Conservation (phyloP, 1,284 basidiomycete species). For the Athelia psychrophila region DNA sequence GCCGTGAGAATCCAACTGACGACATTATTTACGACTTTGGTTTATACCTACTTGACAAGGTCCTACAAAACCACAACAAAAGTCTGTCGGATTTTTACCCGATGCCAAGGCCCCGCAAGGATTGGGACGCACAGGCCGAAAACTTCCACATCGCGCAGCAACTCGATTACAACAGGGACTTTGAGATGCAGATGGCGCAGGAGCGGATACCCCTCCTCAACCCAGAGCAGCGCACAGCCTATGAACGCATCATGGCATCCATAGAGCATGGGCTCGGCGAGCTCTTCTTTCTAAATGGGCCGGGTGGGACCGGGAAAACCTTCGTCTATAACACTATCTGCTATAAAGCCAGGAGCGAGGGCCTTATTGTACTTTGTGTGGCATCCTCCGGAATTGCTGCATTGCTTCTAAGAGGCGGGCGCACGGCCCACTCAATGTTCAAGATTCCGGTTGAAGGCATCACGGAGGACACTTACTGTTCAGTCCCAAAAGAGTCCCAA, state of each 20-base stretch:
- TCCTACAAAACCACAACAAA: too few relatives aligned
- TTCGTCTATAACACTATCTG: conserved; percentile 41
- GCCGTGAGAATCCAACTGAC: too few relatives aligned
- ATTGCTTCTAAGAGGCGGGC: conserved; percentile 35
- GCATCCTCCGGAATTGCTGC: conserved; percentile 45
- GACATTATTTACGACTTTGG: too few relatives aligned
- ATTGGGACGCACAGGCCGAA: too few relatives aligned
- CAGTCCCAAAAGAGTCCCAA: conserved; percentile 23
- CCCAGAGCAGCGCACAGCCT: conserved; percentile 31
- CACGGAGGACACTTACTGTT: conserved; percentile 25
- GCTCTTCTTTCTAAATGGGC: conserved; percentile 42
- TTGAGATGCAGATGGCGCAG: conserved; percentile 12
- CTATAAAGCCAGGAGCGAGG: conserved; percentile 20
- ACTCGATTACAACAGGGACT: conserved; percentile 24
- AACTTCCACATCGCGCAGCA: conserved; percentile 40
- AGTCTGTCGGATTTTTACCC: too few relatives aligned
- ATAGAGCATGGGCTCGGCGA: conserved; percentile 20
- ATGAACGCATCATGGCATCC: conserved; percentile 27
- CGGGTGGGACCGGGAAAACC: conserved; percentile 49
- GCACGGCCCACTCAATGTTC: conserved; percentile 41
- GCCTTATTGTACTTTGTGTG: conserved; percentile 36
- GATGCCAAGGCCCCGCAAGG: too few relatives aligned
- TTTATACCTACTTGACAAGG: too few relatives aligned
- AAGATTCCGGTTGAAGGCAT: conserved; percentile 40
- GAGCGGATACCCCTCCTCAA: conserved; percentile 25